Evolutionary conservation across 1,284 basidiomycete species (phyloP).

Genomic region (Ganoderma meredithae): DNA sequence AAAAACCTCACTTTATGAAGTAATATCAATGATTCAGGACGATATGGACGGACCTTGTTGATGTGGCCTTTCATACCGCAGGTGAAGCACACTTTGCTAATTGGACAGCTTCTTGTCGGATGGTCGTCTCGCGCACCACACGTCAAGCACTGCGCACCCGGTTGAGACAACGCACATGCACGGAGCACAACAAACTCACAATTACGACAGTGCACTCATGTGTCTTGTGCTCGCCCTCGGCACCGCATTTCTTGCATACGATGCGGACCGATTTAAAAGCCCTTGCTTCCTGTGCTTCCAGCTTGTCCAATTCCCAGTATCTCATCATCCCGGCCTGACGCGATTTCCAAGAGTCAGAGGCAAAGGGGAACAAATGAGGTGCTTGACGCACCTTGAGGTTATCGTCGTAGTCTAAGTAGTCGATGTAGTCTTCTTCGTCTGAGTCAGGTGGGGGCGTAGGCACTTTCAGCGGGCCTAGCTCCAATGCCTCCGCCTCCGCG

Average conservation of each 20-base stretch:
- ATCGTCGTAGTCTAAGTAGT: conserved; percentile 74
- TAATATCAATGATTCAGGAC: not conserved
- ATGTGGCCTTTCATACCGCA: conserved; percentile 92
- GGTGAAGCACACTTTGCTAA: conserved; percentile 84
- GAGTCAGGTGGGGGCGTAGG: conserved; percentile 47
- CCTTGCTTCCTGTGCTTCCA: conserved; percentile 47
- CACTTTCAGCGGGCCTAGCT: conserved; percentile 55
- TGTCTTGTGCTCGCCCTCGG: conserved; percentile 71
- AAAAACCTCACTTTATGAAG: not conserved
- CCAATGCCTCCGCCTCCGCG: conserved; percentile 42
- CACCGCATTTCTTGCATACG: conserved; percentile 78
- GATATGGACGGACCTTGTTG: conserved; percentile 58
- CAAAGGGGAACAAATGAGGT: too few relatives aligned
- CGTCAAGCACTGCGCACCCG: conserved; percentile 73
- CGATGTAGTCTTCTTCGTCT: conserved; percentile 69
- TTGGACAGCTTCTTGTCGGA: conserved; percentile 82
- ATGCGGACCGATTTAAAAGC: conserved; percentile 50
- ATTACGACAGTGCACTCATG: conserved; percentile 71
- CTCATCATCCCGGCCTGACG: conserved; percentile 53
- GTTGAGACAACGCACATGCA: conserved; percentile 18
- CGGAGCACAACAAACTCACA: conserved; percentile 50
- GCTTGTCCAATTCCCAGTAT: conserved; percentile 60
- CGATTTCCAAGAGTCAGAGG: too few relatives aligned
- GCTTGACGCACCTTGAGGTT: conserved; percentile 59
- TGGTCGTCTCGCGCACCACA: conserved; percentile 91